Conservation (phyloP, 75 land plant species). For the Cupressus sempervirens region DNA sequence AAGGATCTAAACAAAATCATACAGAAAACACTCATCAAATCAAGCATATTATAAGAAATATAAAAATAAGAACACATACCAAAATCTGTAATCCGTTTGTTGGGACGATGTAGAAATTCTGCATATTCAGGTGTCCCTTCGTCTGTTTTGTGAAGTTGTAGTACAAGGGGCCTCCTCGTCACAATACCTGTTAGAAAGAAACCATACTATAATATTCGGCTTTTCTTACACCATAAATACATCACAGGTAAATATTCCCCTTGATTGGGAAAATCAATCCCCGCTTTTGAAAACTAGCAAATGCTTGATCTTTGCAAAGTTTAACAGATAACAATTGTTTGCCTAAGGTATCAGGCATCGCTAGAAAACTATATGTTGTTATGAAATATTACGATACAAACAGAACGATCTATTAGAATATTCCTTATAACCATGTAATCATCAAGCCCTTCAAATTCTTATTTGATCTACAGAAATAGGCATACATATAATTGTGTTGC, state of each 20-base stretch:
- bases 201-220: neutral
- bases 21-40: neutral
- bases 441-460: neutral
- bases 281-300: neutral
- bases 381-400: neutral
- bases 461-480: neutral
- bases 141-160: slow-evolving; percentile 81
- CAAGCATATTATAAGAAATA: neutral
- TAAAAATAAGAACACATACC: slow-evolving; percentile 26
- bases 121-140: slow-evolving; percentile 65
- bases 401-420: neutral
- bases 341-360: neutral
- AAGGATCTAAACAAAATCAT: neutral
- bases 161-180: slow-evolving; percentile 76
- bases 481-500: neutral
- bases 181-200: slow-evolving; percentile 58
- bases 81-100: slow-evolving; percentile 62
- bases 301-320: neutral
- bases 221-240: neutral
- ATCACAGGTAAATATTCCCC: neutral
- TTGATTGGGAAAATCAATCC: neutral
- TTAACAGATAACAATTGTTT: neutral
- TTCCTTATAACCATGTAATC: neutral
- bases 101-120: slow-evolving; percentile 76
- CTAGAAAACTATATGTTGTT: neutral